These are phyloP conservation scores for Platanus orientalis DNA, from an alignment of 164 flowering plant genomes.

Conservation along the genomic window DNA sequence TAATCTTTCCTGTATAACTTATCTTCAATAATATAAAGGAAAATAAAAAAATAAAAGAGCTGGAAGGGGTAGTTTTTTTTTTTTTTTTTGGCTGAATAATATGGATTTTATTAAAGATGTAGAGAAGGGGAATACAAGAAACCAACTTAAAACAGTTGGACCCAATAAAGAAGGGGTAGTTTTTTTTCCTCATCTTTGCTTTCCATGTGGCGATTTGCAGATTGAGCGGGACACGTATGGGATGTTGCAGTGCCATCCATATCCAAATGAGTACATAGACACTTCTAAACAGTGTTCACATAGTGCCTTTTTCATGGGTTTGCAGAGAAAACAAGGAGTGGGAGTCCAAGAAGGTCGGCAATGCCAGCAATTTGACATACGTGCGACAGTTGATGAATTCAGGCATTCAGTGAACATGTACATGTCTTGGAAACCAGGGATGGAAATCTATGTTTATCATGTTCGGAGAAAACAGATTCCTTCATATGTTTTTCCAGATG, in stretches of 20 bases:
- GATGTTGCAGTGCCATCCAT: slow-evolving; percentile 93
- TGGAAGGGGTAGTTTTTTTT: no score
- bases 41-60: no score
- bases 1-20: no score
- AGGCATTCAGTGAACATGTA: slow-evolving; percentile 70
- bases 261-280: slow-evolving; percentile 76
- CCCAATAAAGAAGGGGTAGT: no score
- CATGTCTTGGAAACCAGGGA: slow-evolving; percentile 83
- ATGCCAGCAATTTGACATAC: slow-evolving; percentile 95
- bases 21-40: no score
- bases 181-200: background rate
- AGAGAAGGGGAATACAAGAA: no score
- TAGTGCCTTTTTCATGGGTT: slow-evolving; percentile 90
- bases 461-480: slow-evolving; percentile 86
- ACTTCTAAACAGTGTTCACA: slow-evolving; percentile 61
- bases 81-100: no score
- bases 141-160: no score
- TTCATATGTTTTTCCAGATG: slow-evolving; percentile 76
- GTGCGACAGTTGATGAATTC: slow-evolving; percentile 88
- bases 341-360: slow-evolving; percentile 84
- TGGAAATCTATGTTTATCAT: slow-evolving; percentile 89
- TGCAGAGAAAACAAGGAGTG: slow-evolving; percentile 86
- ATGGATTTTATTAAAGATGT: no score
- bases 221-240: slow-evolving; percentile 90
- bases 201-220: slow-evolving; percentile 35